phyloP scores from a whole-genome alignment of 192 early-diverging fungal genomes.

The Gaertneriomyces semiglobifer region DNA sequence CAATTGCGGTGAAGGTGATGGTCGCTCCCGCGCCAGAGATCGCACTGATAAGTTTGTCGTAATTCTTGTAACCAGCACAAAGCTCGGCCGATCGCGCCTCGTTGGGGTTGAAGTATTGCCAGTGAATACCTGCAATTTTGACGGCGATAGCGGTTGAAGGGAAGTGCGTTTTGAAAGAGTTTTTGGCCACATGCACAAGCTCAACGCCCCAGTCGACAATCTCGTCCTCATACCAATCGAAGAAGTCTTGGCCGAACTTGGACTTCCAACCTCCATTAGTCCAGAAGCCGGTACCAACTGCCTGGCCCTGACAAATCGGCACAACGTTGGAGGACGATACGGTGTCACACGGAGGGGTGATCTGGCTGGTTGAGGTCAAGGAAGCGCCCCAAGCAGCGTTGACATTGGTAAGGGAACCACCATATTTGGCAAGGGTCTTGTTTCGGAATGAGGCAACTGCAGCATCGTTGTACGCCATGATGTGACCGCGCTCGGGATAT shows the following conservation, averaged over 20 bases:
- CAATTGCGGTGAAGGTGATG: slow-evolving; percentile 1
- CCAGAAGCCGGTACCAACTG: background rate
- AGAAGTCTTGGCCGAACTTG: background rate
- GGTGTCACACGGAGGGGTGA: background rate
- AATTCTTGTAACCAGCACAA: background rate
- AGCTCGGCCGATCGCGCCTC: background rate
- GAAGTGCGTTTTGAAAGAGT: background rate
- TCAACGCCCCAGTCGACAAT: background rate
- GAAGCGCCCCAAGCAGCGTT: background rate
- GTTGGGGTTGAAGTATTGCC: background rate
- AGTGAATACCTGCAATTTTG: background rate
- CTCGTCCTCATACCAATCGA: background rate
- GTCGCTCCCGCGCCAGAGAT: background rate
- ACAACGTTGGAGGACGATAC: background rate
- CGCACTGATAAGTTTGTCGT: slow-evolving; percentile 1
- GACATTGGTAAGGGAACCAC: background rate
- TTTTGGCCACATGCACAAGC: background rate
- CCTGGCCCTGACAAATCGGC: background rate
- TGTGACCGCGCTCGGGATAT: background rate
- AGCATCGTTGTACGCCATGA: background rate
- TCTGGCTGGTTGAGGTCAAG: background rate
- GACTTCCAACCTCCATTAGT: background rate
- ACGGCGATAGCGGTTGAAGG: background rate
- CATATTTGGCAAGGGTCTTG: background rate
- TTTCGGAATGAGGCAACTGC: background rate